A percentile compares a stretch with the other conserved stretches of the same genome.
These are phyloP conservation scores for Xylariaceae sp. DNA, from an alignment of 2,329 filamentous ascomycete genomes.

Conservation along the genomic window DNA sequence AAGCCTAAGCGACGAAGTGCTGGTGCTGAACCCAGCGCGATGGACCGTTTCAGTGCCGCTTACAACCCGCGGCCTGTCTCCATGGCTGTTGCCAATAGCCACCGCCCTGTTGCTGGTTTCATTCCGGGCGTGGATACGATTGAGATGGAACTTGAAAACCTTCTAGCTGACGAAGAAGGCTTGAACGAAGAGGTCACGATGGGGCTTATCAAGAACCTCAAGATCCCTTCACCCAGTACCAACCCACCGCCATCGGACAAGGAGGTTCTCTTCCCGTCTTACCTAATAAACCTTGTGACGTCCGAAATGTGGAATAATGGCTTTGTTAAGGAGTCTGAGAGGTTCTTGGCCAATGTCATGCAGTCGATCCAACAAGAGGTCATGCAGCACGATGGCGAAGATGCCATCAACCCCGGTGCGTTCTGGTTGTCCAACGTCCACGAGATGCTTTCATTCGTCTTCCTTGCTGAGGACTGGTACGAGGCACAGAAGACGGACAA, in stretches of 20 bases:
- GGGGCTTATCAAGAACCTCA: constrained; percentile 93
- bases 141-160: constrained; percentile 90
- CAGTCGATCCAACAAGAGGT: constrained; percentile 99
- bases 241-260: constrained; percentile 94
- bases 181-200: constrained; percentile 97
- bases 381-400: constrained; percentile 97
- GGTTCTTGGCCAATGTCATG: constrained; percentile 99
- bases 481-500: constrained; percentile 99
- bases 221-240: constrained; percentile 88
- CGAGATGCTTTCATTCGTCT: constrained; percentile 99
- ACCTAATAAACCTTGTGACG: constrained; percentile 97
- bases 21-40: constrained; percentile 80
- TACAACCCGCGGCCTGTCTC: constrained; percentile 96
- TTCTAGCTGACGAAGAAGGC: constrained; percentile 93
- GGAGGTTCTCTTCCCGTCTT: constrained; percentile 97
- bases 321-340: constrained; percentile 98
- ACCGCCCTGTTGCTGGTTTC: constrained; percentile 78
- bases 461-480: constrained; percentile 99
- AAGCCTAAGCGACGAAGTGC: constrained; percentile 95
- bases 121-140: constrained; percentile 85
- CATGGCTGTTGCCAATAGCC: constrained; percentile 80
- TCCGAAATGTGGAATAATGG: constrained; percentile 99
- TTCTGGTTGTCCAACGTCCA: constrained; percentile 99
- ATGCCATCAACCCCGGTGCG: constrained; percentile 93
- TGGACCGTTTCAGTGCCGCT: constrained; percentile 87